Evolutionary conservation across 257 asterid genomes (phyloP).

Genomic region (Thymus mandschuricus): DNA sequence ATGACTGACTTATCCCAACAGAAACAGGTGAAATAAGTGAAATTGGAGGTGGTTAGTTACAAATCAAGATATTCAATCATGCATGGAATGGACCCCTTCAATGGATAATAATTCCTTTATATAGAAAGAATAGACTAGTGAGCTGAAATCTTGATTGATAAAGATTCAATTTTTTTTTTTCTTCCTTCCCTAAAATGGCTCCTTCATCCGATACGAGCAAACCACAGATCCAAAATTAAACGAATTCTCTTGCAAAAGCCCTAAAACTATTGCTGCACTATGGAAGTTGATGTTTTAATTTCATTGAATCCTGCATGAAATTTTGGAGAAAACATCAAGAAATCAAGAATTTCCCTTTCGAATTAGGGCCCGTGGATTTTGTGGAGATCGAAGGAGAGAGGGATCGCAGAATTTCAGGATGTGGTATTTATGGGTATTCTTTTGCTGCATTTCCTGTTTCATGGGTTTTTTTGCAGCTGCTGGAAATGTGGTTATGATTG

Average conservation of each 20-base stretch:
- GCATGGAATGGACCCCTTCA: slow-evolving; percentile 24
- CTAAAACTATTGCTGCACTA: slow-evolving; percentile 32
- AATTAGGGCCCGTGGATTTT: slow-evolving; percentile 13
- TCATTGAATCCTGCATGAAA: slow-evolving; percentile 24
- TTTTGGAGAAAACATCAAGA: neutral
- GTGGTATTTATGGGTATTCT: slow-evolving; percentile 41
- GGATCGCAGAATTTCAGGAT: slow-evolving; percentile 26
- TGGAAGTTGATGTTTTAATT: slow-evolving; percentile 41
- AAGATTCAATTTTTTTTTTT: neutral
- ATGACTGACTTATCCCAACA: too few relatives aligned
- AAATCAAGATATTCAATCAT: slow-evolving; percentile 4
- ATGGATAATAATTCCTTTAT: slow-evolving; percentile 5
- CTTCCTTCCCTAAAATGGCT: slow-evolving; percentile 6
- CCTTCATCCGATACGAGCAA: slow-evolving; percentile 12
- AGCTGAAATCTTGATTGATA: slow-evolving; percentile 9
- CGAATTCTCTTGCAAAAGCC: slow-evolving; percentile 41
- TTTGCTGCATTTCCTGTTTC: slow-evolving; percentile 34
- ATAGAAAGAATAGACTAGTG: too few relatives aligned
- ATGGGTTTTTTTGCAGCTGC: slow-evolving; percentile 40
- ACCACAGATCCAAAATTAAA: slow-evolving; percentile 18
- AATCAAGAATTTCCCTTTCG: neutral
- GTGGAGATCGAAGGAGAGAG: neutral
- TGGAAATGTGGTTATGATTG: slow-evolving; percentile 53
- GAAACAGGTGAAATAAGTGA: too few relatives aligned
- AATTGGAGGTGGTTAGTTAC: slow-evolving; percentile 7